Conservation (phyloP, 106 monocot species). For the Phalaenopsis aphrodite region DNA sequence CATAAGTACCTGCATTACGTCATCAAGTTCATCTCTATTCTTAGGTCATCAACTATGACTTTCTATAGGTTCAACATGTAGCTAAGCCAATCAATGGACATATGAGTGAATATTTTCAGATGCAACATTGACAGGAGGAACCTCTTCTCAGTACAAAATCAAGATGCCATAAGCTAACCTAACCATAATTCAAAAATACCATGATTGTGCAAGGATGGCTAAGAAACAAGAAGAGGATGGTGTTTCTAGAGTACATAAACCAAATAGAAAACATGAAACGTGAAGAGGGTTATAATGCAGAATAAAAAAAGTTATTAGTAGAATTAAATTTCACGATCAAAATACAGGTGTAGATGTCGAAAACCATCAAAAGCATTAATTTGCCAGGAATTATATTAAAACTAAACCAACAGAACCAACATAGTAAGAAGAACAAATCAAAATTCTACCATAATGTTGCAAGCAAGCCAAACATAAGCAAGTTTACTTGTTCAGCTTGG, state of each 20-base stretch:
- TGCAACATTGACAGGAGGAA: not conserved
- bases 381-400: no score
- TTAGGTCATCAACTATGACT: not conserved
- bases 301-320: no score
- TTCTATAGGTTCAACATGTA: not conserved
- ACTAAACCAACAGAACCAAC: no score
- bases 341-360: not conserved
- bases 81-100: not conserved
- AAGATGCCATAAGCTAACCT: not conserved
- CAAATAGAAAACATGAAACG: not conserved
- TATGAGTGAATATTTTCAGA: not conserved
- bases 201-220: not conserved
- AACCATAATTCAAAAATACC: not conserved
- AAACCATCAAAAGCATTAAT: not conserved
- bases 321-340: not conserved
- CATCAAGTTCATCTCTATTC: constrained; percentile 9
- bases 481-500: no score
- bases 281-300: not conserved
- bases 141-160: not conserved
- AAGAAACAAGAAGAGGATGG: not conserved
- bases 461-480: no score
- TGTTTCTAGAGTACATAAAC: not conserved
- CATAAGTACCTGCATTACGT: constrained; percentile 9
- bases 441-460: no score
- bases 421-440: no score